Percentiles rank a stretch among this genome's conserved stretches.
These are phyloP conservation scores for Chaetomiaceae sp. DNA, from an alignment of 2,329 filamentous ascomycete genomes.

Conservation along the genomic window DNA sequence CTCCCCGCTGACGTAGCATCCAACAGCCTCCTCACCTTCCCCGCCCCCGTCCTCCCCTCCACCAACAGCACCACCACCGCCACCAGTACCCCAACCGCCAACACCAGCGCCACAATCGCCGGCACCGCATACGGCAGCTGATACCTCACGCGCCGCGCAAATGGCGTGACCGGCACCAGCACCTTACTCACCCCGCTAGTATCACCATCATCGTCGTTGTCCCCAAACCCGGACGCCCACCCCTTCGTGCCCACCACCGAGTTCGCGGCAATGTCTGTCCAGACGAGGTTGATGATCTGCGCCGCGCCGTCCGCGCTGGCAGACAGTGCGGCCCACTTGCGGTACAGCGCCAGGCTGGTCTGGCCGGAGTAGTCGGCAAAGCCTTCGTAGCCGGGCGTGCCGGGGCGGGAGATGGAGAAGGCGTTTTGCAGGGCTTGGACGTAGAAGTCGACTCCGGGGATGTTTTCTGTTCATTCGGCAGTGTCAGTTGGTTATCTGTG, in stretches of 20 bases:
- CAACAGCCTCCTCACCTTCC: slow-evolving; percentile 3
- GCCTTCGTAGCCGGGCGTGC: neutral
- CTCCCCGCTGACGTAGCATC: slow-evolving; percentile 6
- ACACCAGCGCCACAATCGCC: slow-evolving; percentile 2
- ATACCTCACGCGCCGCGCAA: neutral
- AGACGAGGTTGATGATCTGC: neutral
- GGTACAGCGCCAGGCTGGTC: neutral
- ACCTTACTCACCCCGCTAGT: too few relatives aligned
- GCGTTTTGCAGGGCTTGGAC: neutral
- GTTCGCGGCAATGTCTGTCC: slow-evolving; percentile 11
- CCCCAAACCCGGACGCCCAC: neutral
- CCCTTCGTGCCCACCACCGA: slow-evolving; percentile 8
- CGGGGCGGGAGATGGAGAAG: neutral
- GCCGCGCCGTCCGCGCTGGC: neutral
- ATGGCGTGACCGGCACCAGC: slow-evolving; percentile 1
- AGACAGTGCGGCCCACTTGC: neutral
- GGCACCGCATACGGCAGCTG: slow-evolving; percentile 1
- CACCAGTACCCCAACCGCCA: neutral
- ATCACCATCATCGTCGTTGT: too few relatives aligned
- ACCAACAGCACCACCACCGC: slow-evolving; percentile 1
- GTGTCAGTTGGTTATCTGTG: too few relatives aligned
- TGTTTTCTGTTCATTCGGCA: too few relatives aligned
- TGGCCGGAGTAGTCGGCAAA: slow-evolving; percentile 8
- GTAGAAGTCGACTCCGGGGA: slow-evolving; percentile 9
- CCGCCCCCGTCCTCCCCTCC: neutral